Evolutionary conservation across 352 stramenopile species (phyloP), one percentile per base, ranked within the genome.

Genomic region (Thalassiosira sp.): DNA sequence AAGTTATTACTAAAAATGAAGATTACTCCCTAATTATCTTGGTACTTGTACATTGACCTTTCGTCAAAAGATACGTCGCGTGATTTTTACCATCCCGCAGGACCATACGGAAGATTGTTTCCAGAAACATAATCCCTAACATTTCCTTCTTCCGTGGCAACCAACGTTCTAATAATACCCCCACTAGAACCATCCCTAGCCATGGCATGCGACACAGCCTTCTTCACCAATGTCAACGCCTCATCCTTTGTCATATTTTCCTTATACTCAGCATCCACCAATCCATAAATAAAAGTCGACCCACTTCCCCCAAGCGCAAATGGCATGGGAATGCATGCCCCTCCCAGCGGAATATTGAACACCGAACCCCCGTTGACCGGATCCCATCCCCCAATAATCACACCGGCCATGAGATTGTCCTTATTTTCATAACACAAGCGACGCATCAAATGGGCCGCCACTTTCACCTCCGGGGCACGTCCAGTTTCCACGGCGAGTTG

Each of bases 401-500:
- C 98, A 45, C 96, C 96, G 6, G 90, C 90, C 53, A 91, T 78
- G 28, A 97, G 84, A 25, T 94, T 90, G 84, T 99, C 97, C 85
- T 99, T 99, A 92, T 99, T 98, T 72, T 97, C 90, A 88, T 99
- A 99, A 85, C 95, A 98, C 54, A 99, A 90, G 72, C 91, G 94
- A 33, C 93, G 89, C 86, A 98, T 98, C 40, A 99, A 85, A 84
- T 98, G 98, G 18, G 96, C 95, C n/a, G 97, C 97, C 20, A 96
- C 98, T 82, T 97, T 97, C 35, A 99, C 97, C 69, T 95, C 96
- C 10, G 97, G 96, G 60, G 94, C 63, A 24, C 94, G 89, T 5
- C 96, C 97, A 22, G 92, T 90, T 73, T 96, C 91, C 8, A 98
- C 81, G 28, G 79, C 90, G 67, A 95, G 88, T 65, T 91, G 88